Evolutionary conservation across 257 asterid species (phyloP).

Genomic region (Solanum piurae): DNA sequence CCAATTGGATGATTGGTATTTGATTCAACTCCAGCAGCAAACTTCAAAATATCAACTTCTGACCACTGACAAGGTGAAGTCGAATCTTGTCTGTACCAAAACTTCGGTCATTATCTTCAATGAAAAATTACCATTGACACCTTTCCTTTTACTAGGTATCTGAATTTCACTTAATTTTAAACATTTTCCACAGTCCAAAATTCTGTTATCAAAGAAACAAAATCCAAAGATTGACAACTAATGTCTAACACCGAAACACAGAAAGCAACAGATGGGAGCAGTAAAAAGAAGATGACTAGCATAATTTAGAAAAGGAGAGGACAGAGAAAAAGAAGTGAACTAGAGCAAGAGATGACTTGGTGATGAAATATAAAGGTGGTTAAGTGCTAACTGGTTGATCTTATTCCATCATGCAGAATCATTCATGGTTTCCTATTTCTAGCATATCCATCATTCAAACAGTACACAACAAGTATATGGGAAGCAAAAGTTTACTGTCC

Average conservation of each 20-base stretch:
- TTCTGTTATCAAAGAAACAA: background rate
- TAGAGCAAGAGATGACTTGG: background rate
- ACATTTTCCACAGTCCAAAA: background rate
- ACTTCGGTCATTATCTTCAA: conserved; percentile 8
- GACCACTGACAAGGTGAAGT: conserved; percentile 45
- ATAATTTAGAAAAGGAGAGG: background rate
- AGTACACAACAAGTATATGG: background rate
- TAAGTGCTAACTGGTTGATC: background rate
- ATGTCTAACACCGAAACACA: background rate
- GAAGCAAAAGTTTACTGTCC: background rate
- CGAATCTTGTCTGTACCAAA: conserved; percentile 48
- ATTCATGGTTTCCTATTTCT: background rate
- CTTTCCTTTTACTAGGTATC: background rate
- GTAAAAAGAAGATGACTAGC: background rate
- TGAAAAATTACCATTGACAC: background rate
- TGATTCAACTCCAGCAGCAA: conserved; percentile 95
- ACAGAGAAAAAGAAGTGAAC: background rate
- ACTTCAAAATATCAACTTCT: conserved; percentile 64
- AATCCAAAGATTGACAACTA: background rate
- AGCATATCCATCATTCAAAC: background rate
- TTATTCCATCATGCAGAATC: background rate
- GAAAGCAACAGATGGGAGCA: background rate
- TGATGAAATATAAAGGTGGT: background rate
- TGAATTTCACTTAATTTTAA: background rate
- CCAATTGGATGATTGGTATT: conserved; percentile 97